phyloP scores from a whole-genome alignment of 2,329 filamentous ascomycete species.

The Colletotrichum acutatum region DNA sequence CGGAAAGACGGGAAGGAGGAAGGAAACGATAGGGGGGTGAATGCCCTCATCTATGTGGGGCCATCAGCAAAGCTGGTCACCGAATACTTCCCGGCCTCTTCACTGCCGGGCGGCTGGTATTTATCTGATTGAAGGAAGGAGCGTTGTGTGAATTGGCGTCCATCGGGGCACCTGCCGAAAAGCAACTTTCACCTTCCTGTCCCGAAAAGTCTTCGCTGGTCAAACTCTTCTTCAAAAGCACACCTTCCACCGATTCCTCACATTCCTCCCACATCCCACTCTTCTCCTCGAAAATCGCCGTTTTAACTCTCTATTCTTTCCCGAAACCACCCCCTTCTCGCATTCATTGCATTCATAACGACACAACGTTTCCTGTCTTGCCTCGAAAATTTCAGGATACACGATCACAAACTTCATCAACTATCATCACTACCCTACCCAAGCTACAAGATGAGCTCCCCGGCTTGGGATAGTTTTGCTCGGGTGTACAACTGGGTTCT shows the following conservation, averaged over 20 bases:
- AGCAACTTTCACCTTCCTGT: neutral
- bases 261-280: neutral
- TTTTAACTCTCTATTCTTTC: neutral
- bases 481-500: neutral
- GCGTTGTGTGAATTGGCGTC: neutral
- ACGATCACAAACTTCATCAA: neutral
- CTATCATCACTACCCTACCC: neutral
- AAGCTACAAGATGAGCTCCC: neutral
- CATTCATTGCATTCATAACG: neutral
- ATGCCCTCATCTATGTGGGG: slow-evolving; percentile 12
- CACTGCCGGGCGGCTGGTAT: neutral
- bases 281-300: neutral
- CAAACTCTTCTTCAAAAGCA: neutral
- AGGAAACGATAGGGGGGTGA: slow-evolving; percentile 7
- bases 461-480: neutral
- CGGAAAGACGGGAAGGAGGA: neutral
- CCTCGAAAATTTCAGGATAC: neutral
- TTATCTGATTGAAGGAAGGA: neutral
- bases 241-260: neutral
- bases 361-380: neutral
- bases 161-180: slow-evolving; percentile 3
- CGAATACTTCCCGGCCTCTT: neutral
- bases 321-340: neutral
- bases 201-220: neutral
- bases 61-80: neutral